Evolutionary conservation across 23 red algal genomes (phyloP), one percentile per base, ranked within the genome.

Genomic region (Gracilaria domingensis): DNA sequence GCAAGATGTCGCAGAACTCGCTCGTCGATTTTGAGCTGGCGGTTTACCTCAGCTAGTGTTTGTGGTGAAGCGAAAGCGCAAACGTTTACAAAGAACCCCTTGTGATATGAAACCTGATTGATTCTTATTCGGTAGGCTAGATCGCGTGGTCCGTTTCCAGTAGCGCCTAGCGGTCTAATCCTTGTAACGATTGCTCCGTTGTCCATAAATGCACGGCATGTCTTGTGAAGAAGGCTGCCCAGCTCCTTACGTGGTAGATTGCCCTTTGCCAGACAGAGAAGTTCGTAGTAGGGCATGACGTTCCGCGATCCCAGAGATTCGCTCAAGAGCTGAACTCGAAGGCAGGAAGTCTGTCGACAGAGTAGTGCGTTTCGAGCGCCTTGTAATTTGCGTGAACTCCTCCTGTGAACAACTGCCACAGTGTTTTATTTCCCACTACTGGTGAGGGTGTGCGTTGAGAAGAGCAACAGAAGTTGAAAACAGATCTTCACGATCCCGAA

Each of bases 261-360:
- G 21, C 80, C 82, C 20, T 65, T 84, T 34, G 90, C 90, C 18
- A 93, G 90, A 49, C 80, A 84, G 54, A 93, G 81, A 21, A 93
- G 24, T 78, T 93, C 90, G 73, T 93, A 93, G 90, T 93, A 93
- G 26, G 90, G 90, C 90, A 93, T 93, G 30, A 16, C 56, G 64
- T 4, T 34, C 59, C 24, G 59, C 59, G 59, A 64, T 64, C 59
- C 4, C 25, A 32, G 59, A 2, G 18, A 64, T 11, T 32, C 59
- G 25, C 32, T 55, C 14, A 12, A 48, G 12, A 12, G 7, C 45
- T 48, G 45, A n/a, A n/a, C n/a, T n/a, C n/a, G n/a, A n/a, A n/a
- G n/a, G n/a, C n/a, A n/a, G n/a, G n/a, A 48, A 48, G 12, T 48
- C 45, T 69, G 5, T 39, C 64, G 1, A 14, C 42, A 42, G 37